These are phyloP conservation scores for Aphanocladium album DNA, from an alignment of 2,329 filamentous ascomycete genomes.

Conservation along the genomic window DNA sequence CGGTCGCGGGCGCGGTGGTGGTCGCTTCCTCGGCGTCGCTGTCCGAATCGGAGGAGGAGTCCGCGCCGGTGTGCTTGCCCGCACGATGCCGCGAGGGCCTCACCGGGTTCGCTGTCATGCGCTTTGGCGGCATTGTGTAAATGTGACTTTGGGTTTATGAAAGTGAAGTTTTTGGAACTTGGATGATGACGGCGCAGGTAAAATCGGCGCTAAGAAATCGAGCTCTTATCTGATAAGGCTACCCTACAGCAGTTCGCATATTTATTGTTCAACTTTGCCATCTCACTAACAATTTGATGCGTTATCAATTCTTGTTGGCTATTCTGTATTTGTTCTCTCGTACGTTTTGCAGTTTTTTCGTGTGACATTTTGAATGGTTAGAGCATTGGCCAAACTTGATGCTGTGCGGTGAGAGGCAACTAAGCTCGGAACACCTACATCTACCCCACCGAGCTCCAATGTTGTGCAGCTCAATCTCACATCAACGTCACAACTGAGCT, in stretches of 20 bases:
- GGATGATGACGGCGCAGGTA: neutral
- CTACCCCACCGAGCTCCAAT: neutral
- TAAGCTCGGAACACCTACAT: neutral
- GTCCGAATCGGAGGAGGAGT: slow-evolving; percentile 50
- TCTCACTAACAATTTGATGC: too few species aligned
- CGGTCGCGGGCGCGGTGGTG: slow-evolving; percentile 20
- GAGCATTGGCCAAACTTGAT: neutral
- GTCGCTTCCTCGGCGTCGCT: slow-evolving; percentile 38
- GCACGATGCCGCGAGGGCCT: slow-evolving; percentile 78
- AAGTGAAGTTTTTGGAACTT: neutral
- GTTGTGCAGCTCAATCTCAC: neutral
- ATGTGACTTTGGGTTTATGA: neutral
- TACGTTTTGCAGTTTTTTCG: neutral
- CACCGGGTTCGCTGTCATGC: slow-evolving; percentile 89
- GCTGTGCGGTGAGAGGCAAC: too few species aligned
- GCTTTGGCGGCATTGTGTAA: slow-evolving; percentile 60
- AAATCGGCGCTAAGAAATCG: slow-evolving; percentile 7
- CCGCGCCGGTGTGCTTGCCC: slow-evolving; percentile 64
- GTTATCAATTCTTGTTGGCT: too few species aligned
- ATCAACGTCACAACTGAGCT: neutral
- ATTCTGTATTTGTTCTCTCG: too few species aligned
- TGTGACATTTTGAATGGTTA: neutral
- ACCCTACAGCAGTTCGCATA: neutral
- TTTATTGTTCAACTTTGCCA: too few species aligned
- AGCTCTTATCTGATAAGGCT: slow-evolving; percentile 8